Base-by-base conservation (phyloP, 1,284 basidiomycete genomes). In the Austroboletus novae-zelandiae region DNA sequence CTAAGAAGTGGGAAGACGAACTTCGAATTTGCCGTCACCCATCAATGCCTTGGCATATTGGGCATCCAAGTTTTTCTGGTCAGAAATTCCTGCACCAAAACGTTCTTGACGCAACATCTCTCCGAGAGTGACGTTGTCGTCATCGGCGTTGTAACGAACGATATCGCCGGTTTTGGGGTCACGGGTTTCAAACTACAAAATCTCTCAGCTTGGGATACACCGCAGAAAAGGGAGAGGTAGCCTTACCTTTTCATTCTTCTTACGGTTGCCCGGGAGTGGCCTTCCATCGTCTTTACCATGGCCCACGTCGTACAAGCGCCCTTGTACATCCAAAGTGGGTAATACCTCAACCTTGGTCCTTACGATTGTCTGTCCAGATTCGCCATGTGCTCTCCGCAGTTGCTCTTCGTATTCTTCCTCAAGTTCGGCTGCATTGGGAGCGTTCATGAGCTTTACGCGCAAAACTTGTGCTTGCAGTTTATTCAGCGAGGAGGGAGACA, bases 91-190 rank as follows among this genome's bases (percentile, higher is more conserved):
- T 30, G 87, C 95, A 36, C 86, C 82, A 63, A 98, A 94, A 36
- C 81, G 79, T 68, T 99, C 97, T 66, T 98, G 91, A 10, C 96
- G 81, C 36, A 99, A 78, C 74, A 99, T 83, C 62, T 99, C 96
- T 4, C 89, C 88, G 4, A 99, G 78, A 0, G 92, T 90, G 29
- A 84, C 77, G 0, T 79, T 77, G 65, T 98, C 94, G 62, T 98
- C 96, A 61, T 98, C 94, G 8, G 89, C 84, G 68, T 95, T 94
- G 68, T 86, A 86, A 37, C 88, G 80, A 40, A 96, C 69, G 30
- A 96, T 72, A 50, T 96, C 89, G 11, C 94, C 93, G 2, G 93
- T 94, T 67, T 89, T 90, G 15, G 80, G 78, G 65, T 98, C 94
- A 50, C 87, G 87, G 2, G 91, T 93, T 68, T 97, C 93, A 52